Evolutionary conservation across 1,284 basidiomycete species (phyloP).

Genomic region (Ganoderma sp.): DNA sequence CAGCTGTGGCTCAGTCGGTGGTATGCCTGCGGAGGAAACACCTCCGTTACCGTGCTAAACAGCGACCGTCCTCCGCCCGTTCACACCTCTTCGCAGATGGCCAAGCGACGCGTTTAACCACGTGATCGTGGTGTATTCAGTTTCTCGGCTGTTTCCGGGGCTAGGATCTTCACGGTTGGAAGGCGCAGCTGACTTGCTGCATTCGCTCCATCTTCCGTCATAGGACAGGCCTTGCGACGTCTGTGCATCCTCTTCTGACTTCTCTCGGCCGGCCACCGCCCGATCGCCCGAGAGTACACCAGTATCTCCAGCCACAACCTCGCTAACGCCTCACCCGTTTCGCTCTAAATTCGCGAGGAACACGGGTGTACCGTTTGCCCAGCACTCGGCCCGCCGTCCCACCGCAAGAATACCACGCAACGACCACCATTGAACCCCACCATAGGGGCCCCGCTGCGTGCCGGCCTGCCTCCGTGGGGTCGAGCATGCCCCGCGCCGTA

Average conservation of each 20-base stretch:
- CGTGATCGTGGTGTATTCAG: conserved; percentile 19
- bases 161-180: neutral
- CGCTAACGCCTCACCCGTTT: neutral
- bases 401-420: neutral
- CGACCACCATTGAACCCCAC: neutral
- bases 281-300: neutral
- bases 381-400: neutral
- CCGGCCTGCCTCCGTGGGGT: neutral
- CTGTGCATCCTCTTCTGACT: conserved; percentile 5
- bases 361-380: neutral
- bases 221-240: conserved; percentile 22
- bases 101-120: conserved; percentile 3
- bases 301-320: neutral
- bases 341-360: neutral
- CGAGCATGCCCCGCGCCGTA: conserved; percentile 6
- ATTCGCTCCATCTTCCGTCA: conserved; percentile 23
- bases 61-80: neutral
- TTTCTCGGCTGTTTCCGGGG: conserved; percentile 6
- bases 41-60: neutral
- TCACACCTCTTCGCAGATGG: too few species aligned
- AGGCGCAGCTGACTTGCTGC: conserved; percentile 19
- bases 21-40: neutral
- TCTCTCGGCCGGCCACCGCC: conserved; percentile 19
- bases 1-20: neutral
- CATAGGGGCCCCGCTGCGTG: neutral